Base-by-base conservation (phyloP, 2,329 filamentous ascomycete species). In the Clonostachys chloroleuca region DNA sequence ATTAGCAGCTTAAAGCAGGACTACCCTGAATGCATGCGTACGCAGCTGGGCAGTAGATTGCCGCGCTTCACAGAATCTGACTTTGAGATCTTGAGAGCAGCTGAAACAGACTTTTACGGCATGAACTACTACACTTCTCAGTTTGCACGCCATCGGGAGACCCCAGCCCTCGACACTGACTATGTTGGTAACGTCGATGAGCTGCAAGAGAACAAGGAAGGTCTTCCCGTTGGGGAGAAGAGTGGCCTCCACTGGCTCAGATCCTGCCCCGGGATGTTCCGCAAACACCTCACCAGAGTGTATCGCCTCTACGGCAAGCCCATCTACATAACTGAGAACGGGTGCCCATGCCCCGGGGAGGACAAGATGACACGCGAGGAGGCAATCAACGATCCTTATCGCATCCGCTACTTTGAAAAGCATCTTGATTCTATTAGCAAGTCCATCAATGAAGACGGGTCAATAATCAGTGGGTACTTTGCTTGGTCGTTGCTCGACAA, bases 111-210 rank as follows among this genome's bases (percentile, higher is more conserved):
- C 44, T 70, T 69, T 45, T 70, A 68, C 48, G 66, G 66, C 40
- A 69, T 69, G 65, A 68, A 70, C 52, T 65, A 63, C 48, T 70
- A 70, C 59, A 68, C 67, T 1, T 62, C 63, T 0, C 62, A 66
- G 46, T 69, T 59, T 46, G 62, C 63, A 2, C 57, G 56, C 3
- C 61, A 66, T 44, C 49, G 55, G 3, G 40, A 53, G 5, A 46
- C 36, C 6, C 53, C 54, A 2, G 53, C 65, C 2, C 46, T 56
- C 0, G 54, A 49, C 6, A 60, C 58, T 2, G 66, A 69, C 50
- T 61, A 62, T 42, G 45, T 59, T 10, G 65, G 66, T 37, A 63
- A 66, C 49, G 48, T 68, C 7, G 56, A 64, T 13, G 61, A 62
- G 44, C 54, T 59, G 35, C 59, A 59, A 46, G 56, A 52, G 5